Evolutionary conservation across 1,284 basidiomycete species (phyloP).

Genomic region (Apiotrichum porosum): DNA sequence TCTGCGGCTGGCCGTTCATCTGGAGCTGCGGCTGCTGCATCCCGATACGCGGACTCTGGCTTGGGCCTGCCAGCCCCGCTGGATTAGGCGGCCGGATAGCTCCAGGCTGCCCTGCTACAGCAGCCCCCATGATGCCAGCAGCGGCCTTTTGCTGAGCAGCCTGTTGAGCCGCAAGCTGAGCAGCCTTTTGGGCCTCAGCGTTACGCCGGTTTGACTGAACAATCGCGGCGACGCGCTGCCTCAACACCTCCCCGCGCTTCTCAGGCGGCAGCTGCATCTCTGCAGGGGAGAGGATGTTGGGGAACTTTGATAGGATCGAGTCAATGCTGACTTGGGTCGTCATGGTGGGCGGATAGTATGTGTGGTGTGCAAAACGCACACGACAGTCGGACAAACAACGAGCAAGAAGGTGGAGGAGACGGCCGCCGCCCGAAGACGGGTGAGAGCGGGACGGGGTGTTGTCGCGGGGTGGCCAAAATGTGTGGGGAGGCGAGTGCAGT

Average conservation of each 20-base stretch:
- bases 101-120: too few species aligned
- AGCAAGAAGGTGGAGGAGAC: too few species aligned
- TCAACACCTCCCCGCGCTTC: constrained; percentile 30
- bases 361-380: too few species aligned
- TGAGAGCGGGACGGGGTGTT: too few species aligned
- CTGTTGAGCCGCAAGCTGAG: neutral
- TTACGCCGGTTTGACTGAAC: constrained; percentile 4
- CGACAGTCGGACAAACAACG: too few species aligned
- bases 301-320: constrained; percentile 21
- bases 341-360: neutral
- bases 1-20: constrained; percentile 14
- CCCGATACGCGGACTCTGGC: constrained; percentile 10
- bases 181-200: constrained; percentile 3
- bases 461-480: too few species aligned
- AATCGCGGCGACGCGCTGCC: constrained; percentile 18
- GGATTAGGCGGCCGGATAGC: neutral
- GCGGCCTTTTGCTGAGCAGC: neutral
- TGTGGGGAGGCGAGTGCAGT: too few species aligned
- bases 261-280: constrained; percentile 28
- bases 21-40: constrained; percentile 10
- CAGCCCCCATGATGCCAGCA: too few species aligned
- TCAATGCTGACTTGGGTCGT: constrained; percentile 10
- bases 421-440: too few species aligned
- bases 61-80: neutral
- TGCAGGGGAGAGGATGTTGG: constrained; percentile 25